Base-by-base conservation (phyloP, 1,139 yeast genomes). In the Geotrichum phurueaensis region DNA sequence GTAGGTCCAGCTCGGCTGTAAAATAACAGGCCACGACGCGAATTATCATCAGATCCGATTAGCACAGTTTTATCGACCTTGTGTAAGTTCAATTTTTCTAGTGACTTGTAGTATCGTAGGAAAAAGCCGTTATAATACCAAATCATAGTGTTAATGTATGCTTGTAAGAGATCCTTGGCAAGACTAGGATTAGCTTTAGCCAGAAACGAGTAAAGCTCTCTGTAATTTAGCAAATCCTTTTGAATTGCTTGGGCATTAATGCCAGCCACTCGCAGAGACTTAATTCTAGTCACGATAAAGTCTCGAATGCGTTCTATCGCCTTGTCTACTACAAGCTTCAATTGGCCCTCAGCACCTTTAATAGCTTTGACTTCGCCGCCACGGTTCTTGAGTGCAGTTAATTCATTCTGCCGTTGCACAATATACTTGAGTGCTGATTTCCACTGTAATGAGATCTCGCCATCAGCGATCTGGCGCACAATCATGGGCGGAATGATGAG, bases 51-150 rank as follows among this genome's bases (percentile, higher is more conserved):
- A 3, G 72, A 73, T 1, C 88, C 89, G 53, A 86, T 75, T 1
- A 84, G 77, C 61, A 79, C 79, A 43, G 77, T 77, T 62, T 75
- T 78, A 67, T 84, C 91, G 29, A 84, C 80, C 39, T 75, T 75
- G 60, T 80, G 79, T 25, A 83, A 68, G 59, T 79, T 82, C 62
- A 88, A 73, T 64, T 84, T 84, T 64, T 89, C 89, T 62, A 94
- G 75, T 0, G 96, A 86, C 66, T 87, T 83, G 58, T 87, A 76
- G 73, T 92, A 94, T 66, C 94, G 84, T 27, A 87, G 85, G 70
- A 94, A 92, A 66, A 88, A 82, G 59, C 87, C 81, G 62, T 81
- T 79, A 71, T 94, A 94, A 75, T 94, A 94, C 99, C 99, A 94
- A 68, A 82, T 79, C 90, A 92, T 91, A 1, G 98, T 92, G 69